Evolutionary conservation across 225 moss, liverwort and hornwort genomes (phyloP).

Genomic region (Pleurozium schreberi): DNA sequence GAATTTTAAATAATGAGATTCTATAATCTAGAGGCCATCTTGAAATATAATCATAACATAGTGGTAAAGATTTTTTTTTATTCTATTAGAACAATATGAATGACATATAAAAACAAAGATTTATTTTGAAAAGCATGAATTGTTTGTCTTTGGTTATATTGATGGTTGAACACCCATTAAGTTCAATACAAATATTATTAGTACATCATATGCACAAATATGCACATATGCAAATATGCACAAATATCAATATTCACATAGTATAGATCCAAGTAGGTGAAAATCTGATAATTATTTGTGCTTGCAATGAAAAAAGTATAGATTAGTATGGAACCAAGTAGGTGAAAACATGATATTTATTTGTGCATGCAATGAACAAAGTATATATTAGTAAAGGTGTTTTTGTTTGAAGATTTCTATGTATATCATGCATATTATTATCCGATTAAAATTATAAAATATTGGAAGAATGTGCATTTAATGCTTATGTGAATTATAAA

Average conservation of each 20-base stretch:
- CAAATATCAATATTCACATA: fast-evolving
- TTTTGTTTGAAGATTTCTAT: no score
- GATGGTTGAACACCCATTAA: neutral
- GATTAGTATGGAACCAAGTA: neutral
- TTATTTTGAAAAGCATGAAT: neutral
- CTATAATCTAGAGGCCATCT: neutral
- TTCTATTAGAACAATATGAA: no score
- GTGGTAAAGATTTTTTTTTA: neutral
- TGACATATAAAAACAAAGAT: no score
- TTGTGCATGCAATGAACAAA: neutral
- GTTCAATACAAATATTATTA: neutral
- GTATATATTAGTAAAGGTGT: neutral
- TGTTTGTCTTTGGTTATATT: neutral
- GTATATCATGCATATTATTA: no score
- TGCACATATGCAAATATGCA: no score
- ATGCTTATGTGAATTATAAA: neutral
- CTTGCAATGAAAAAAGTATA: neutral
- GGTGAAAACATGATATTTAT: neutral
- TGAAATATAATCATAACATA: no score
- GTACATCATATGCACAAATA: fast-evolving
- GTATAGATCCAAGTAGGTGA: neutral
- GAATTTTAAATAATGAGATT: neutral
- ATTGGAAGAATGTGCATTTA: neutral
- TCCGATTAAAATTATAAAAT: neutral
- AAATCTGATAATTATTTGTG: no score